These are phyloP conservation scores for Cyclotella kingstonii DNA, from an alignment of 108 stramenopile species.

Conservation along the genomic window DNA sequence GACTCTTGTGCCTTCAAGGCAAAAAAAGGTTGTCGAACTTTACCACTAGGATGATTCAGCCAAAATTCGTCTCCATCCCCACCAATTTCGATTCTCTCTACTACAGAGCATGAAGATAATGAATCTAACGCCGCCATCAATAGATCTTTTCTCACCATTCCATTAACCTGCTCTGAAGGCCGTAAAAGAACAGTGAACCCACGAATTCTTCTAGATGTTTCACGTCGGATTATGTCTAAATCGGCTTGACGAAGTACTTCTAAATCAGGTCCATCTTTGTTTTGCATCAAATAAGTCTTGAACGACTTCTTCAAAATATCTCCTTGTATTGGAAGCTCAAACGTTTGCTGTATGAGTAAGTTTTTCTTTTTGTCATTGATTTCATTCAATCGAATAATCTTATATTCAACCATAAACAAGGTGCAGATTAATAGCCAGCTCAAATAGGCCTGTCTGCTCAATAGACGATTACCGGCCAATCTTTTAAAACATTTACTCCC, in stretches of 20 bases:
- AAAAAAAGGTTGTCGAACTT: neutral
- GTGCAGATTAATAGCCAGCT: neutral
- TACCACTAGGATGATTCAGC: conserved; percentile 17
- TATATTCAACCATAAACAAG: neutral
- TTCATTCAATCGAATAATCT: no score
- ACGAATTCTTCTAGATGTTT: neutral
- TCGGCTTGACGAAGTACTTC: neutral
- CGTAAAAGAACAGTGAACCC: neutral
- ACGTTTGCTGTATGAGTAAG: neutral
- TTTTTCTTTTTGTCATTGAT: no score
- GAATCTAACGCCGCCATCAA: neutral
- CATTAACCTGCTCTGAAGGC: neutral
- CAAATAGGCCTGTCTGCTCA: neutral
- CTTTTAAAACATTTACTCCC: neutral
- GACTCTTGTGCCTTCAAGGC: neutral
- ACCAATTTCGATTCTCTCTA: conserved; percentile 3
- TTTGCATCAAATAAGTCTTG: neutral
- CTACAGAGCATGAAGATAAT: neutral
- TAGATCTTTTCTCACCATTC: conserved; percentile 4
- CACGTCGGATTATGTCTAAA: conserved; percentile 3
- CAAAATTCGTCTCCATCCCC: neutral
- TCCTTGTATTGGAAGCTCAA: neutral
- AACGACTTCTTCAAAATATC: neutral
- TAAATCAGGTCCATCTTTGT: neutral
- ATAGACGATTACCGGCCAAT: neutral